Evolutionary conservation across 75 land plant genomes (phyloP).

Genomic region (Cryptomeria japonica): DNA sequence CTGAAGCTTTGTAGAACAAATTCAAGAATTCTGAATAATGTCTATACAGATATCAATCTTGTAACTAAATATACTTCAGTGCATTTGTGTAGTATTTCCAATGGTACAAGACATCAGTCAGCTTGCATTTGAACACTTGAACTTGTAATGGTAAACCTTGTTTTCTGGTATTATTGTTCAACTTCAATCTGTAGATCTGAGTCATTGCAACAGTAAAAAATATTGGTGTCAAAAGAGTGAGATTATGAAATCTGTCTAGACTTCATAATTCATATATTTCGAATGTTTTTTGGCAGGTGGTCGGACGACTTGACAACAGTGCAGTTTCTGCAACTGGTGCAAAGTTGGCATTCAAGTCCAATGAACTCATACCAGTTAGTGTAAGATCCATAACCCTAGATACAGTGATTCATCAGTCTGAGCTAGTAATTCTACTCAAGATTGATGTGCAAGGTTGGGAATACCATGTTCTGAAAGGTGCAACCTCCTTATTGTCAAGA

Average conservation of each 20-base stretch:
- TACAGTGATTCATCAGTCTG: constrained; percentile 50
- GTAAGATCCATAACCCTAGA: constrained; percentile 70
- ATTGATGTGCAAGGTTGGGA: constrained; percentile 98
- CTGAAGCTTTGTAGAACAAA: background rate
- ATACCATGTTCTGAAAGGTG: constrained; percentile 81
- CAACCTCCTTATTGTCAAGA: constrained; percentile 60
- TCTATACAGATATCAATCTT: background rate
- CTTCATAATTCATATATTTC: background rate
- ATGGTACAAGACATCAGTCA: background rate
- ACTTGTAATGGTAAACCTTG: background rate
- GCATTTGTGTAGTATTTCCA: background rate
- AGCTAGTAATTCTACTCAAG: constrained; percentile 64
- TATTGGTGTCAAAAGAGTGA: background rate
- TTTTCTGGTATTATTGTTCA: background rate
- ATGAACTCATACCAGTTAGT: constrained; percentile 64
- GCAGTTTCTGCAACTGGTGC: constrained; percentile 87
- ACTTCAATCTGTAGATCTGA: background rate
- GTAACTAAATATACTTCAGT: background rate
- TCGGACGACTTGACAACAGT: constrained; percentile 91
- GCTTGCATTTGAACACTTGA: background rate
- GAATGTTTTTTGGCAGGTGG: constrained; percentile 42
- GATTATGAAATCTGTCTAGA: background rate
- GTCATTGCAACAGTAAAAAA: background rate
- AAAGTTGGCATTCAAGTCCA: constrained; percentile 75
- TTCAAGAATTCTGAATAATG: background rate